Conservation (phyloP, 768 basidiomycete species). For the Mycena venus region DNA sequence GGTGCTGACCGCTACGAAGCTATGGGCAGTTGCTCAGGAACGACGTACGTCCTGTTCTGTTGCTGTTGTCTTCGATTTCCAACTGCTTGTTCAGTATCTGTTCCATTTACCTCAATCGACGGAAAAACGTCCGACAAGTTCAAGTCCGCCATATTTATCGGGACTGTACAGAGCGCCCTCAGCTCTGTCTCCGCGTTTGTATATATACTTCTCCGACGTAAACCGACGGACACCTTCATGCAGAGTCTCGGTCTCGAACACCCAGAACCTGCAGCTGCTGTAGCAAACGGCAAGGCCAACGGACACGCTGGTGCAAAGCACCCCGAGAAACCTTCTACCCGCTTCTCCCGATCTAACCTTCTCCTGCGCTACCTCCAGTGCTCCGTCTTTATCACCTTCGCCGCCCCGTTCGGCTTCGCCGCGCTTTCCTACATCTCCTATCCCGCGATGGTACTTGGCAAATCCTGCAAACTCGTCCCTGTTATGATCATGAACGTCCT, state of each 20-base stretch:
- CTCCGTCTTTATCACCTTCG: constrained; percentile 88
- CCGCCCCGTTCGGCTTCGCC: constrained; percentile 96
- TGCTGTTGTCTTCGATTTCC: neutral
- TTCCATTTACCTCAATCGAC: constrained; percentile 82
- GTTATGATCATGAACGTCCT: constrained; percentile 98
- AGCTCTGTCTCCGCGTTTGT: constrained; percentile 82
- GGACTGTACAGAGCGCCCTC: constrained; percentile 87
- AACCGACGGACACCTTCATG: constrained; percentile 62
- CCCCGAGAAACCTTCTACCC: constrained; percentile 47
- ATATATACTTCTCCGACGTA: constrained; percentile 78
- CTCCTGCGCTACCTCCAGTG: constrained; percentile 86
- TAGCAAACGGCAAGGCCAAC: constrained; percentile 53
- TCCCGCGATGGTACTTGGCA: constrained; percentile 98
- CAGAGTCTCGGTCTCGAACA: constrained; percentile 74
- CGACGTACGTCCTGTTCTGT: constrained; percentile 66
- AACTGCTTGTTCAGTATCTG: constrained; percentile 69
- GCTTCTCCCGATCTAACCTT: constrained; percentile 61
- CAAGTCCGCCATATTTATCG: constrained; percentile 87
- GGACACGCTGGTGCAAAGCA: constrained; percentile 46
- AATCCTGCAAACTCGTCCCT: constrained; percentile 99
- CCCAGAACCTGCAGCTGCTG: constrained; percentile 33
- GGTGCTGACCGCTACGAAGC: constrained; percentile 52
- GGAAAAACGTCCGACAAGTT: constrained; percentile 78
- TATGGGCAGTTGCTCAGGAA: constrained; percentile 97
- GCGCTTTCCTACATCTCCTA: constrained; percentile 96